Evolutionary conservation across 1,284 basidiomycete species (phyloP).

Genomic region (Tilletia setariae): DNA sequence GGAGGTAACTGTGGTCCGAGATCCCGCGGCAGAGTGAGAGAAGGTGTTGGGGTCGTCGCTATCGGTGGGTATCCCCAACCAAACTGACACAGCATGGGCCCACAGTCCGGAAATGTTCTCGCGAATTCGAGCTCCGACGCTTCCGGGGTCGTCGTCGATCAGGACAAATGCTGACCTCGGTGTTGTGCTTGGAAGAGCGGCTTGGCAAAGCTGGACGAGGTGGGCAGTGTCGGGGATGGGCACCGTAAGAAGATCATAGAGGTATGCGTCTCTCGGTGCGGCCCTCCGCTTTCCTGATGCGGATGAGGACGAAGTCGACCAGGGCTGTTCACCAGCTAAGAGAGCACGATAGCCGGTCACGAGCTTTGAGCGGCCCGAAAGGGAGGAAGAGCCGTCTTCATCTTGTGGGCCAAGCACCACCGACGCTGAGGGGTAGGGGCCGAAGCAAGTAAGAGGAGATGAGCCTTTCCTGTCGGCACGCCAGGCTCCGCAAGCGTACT

Average conservation of each 20-base stretch:
- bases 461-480: neutral
- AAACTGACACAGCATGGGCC: neutral
- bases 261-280: neutral
- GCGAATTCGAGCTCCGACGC: neutral
- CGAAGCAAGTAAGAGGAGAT: neutral
- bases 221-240: neutral
- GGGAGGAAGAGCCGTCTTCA: constrained; percentile 7
- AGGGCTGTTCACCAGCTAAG: constrained; percentile 1
- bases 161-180: neutral
- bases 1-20: neutral
- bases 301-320: neutral
- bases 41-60: neutral
- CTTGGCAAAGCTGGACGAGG: neutral
- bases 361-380: neutral
- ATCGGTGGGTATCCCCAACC: neutral
- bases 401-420: neutral
- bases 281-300: constrained; percentile 1
- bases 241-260: constrained; percentile 7
- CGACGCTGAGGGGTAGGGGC: neutral
- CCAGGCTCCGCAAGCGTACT: no score
- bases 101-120: constrained; percentile 6
- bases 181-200: neutral
- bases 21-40: neutral
- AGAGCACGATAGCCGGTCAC: neutral
- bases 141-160: constrained; percentile 2